Conservation (phyloP, 495 filamentous ascomycete genomes). For the Copromyces sp. region DNA sequence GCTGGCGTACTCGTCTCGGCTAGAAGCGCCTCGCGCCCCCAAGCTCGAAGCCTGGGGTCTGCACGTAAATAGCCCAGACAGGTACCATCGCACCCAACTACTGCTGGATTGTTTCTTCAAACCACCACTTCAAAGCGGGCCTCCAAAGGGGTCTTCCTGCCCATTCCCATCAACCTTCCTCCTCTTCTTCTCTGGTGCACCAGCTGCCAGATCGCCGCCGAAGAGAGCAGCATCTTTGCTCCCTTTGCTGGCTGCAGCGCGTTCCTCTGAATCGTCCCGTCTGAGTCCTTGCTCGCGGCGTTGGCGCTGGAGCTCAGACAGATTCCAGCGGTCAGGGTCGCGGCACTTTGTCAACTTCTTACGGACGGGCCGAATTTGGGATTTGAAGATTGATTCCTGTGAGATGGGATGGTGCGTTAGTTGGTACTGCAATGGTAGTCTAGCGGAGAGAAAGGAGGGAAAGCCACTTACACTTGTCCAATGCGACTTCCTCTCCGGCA, state of each 20-base stretch:
- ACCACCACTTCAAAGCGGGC: conserved; percentile 13
- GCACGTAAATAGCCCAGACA: too few species aligned
- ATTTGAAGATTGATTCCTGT: conserved; percentile 27
- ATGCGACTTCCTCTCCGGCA: conserved; percentile 32
- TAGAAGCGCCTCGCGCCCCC: too few species aligned
- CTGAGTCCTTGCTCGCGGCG: conserved; percentile 33
- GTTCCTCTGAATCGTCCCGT: conserved; percentile 28
- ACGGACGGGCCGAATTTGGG: conserved; percentile 41
- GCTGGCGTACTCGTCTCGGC: neutral
- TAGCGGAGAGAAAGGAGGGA: neutral
- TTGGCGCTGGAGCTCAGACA: conserved; percentile 46
- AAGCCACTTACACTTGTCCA: conserved; percentile 30
- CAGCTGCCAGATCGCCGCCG: conserved; percentile 18
- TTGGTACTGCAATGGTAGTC: neutral
- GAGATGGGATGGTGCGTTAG: neutral
- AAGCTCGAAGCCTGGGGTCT: too few species aligned
- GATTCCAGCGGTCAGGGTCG: conserved; percentile 57
- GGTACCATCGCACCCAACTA: neutral
- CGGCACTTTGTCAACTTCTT: conserved; percentile 73
- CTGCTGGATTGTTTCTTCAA: neutral
- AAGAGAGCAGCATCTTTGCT: conserved; percentile 36
- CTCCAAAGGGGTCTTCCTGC: conserved; percentile 49
- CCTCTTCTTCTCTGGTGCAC: conserved; percentile 41
- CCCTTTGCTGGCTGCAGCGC: conserved; percentile 11
- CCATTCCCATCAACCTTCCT: conserved; percentile 47